Percentiles rank a stretch among this genome's conserved stretches.
Evolutionary conservation across 225 moss, liverwort and hornwort genomes (phyloP).

Genomic region (Neckera pumila): DNA sequence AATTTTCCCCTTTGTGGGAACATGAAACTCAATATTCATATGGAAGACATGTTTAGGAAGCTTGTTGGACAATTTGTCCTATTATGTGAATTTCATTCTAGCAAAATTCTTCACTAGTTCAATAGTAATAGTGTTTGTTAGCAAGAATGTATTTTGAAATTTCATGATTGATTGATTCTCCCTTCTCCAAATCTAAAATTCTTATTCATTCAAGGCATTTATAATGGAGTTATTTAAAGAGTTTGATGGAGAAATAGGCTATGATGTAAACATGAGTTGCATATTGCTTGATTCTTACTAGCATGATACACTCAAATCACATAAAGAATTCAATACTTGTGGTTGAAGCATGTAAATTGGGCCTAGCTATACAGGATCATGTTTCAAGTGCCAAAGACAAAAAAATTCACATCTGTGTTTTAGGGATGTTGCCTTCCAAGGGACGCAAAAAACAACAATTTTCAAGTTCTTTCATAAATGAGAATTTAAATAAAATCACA

Average conservation of each 20-base stretch:
- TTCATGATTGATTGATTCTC: not conserved
- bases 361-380: not conserved
- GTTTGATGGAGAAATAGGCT: not conserved
- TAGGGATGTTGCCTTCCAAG: fast-evolving
- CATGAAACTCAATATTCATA: fast-evolving
- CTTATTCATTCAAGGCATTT: not conserved
- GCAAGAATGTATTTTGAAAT: not conserved
- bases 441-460: not conserved
- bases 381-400: not conserved
- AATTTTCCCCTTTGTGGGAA: not conserved
- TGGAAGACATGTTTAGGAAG: not conserved
- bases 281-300: not conserved
- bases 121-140: not conserved
- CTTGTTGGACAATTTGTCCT: too few species aligned
- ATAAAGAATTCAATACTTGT: not conserved
- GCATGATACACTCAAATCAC: not conserved
- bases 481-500: not conserved
- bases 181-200: fast-evolving
- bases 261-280: not conserved
- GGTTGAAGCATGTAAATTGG: fast-evolving
- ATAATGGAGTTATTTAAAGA: not conserved
- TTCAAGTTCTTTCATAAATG: not conserved
- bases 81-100: too few species aligned
- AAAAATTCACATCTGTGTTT: too few species aligned
- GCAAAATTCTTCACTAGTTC: not conserved